phyloP scores from a whole-genome alignment of 805 yeast genomes.

The Candida railenensis region DNA sequence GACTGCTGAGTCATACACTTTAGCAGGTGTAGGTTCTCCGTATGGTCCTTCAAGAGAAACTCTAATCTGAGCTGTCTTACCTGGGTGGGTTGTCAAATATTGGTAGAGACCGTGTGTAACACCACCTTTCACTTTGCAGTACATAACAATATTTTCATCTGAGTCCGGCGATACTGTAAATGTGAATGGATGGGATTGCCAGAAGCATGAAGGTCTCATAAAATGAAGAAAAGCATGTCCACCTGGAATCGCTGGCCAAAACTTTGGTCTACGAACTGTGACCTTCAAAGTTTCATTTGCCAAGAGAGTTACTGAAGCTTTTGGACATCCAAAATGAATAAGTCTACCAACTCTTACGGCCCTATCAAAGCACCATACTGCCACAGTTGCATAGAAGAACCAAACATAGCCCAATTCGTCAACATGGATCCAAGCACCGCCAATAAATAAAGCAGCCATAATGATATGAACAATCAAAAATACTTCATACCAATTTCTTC shows the following conservation, averaged over 20 bases:
- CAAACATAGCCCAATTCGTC: constrained; percentile 30
- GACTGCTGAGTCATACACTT: constrained; percentile 51
- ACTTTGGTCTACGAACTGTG: constrained; percentile 31
- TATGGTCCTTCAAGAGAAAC: constrained; percentile 67
- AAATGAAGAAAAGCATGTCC: constrained; percentile 42
- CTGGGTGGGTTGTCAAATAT: constrained; percentile 26
- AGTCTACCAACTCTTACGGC: constrained; percentile 27
- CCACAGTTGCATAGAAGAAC: constrained; percentile 29
- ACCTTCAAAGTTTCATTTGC: constrained; percentile 39
- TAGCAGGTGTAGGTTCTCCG: constrained; percentile 51
- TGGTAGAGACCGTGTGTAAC: constrained; percentile 31
- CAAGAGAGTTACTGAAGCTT: constrained; percentile 26
- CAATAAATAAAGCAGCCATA: constrained; percentile 41
- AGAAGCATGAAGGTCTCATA: constrained; percentile 30
- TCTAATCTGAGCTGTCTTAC: constrained; percentile 23
- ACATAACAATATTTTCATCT: constrained; percentile 22
- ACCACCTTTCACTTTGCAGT: constrained; percentile 37
- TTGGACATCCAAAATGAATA: constrained; percentile 33
- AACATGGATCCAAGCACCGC: constrained; percentile 46
- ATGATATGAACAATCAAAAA: constrained; percentile 35
- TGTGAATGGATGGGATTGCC: constrained; percentile 46
- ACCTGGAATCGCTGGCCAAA: constrained; percentile 39
- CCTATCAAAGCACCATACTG: constrained; percentile 39
- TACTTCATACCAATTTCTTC: constrained; percentile 37
- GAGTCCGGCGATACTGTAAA: constrained; percentile 25